These are phyloP conservation scores for Aciculosporium take DNA, from an alignment of 2,329 filamentous ascomycete species.

Conservation along the genomic window DNA sequence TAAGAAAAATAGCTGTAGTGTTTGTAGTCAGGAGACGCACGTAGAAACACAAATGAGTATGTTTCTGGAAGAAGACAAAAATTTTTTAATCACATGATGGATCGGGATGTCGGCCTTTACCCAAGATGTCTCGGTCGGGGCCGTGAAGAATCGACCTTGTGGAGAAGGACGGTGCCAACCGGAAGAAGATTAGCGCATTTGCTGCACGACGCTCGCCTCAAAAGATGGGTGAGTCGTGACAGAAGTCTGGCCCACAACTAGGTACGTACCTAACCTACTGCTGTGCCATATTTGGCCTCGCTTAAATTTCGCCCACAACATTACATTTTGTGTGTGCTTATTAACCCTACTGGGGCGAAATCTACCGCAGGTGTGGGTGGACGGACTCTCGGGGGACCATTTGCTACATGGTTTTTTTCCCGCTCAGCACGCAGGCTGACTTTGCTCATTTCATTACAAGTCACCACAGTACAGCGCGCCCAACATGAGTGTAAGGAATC, in stretches of 20 bases:
- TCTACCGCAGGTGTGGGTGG: background rate
- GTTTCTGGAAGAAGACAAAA: background rate
- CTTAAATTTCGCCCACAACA: slow-evolving; percentile 27
- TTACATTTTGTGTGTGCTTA: slow-evolving; percentile 12
- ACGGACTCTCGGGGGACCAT: background rate
- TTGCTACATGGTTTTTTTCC: slow-evolving; percentile 13
- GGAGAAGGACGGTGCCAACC: background rate
- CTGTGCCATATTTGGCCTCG: slow-evolving; percentile 17
- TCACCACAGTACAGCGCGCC: slow-evolving; percentile 22
- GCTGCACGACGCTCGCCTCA: too few species aligned
- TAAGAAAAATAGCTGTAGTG: background rate
- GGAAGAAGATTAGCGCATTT: slow-evolving; percentile 5
- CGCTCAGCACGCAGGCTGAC: slow-evolving; percentile 18
- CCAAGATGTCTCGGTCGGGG: background rate
- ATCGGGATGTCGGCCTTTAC: too few species aligned
- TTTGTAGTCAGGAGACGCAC: background rate
- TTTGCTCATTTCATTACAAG: slow-evolving; percentile 25
- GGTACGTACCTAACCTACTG: too few species aligned
- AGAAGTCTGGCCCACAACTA: background rate
- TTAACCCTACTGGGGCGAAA: slow-evolving; percentile 1
- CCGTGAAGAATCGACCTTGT: slow-evolving; percentile 7
- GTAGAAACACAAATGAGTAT: too few species aligned
- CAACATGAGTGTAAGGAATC: too few species aligned
- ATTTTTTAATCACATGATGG: slow-evolving; percentile 1
- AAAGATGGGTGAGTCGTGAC: background rate